Evolutionary conservation across 1,139 yeast species (phyloP), one percentile per base, ranked within the genome.

Genomic region (Maudiozyma humilis): DNA sequence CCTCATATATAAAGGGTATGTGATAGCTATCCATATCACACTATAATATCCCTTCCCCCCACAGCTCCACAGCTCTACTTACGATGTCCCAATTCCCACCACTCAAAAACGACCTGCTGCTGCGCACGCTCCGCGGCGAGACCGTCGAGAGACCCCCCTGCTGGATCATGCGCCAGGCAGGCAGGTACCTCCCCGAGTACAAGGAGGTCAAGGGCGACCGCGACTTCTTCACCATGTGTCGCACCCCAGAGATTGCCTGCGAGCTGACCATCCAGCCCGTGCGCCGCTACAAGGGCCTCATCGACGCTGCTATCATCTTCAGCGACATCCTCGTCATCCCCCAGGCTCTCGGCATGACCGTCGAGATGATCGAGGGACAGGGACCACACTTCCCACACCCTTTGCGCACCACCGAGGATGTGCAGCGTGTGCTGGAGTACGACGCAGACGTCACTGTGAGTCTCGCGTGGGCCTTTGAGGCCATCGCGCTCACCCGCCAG

Each of bases 261-360:
- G 91, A 77, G 48, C 87, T 91, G 60, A 91, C 99, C 1, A 88
- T 93, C 52, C 98, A 91, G 67, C 99, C 99, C 7, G 76, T 91
- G 43, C 87, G 82, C 47, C 95, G 86, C 56, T 91, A 79, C 59
- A 82, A 82, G 44, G 97, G 96, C 0, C 72, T 88, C 46, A 74
- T 91, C 43, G 98, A 91, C 61, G 98, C 97, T 3, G 98, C 98
- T 8, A 91, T 91, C 55, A 91, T 91, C 49, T 91, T 93, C 68
- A 81, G 91, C 59, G 99, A 91, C 64, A 91, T 91, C 55, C 72
- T 91, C 49, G 98, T 91, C 36, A 84, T 91, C 45, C 99, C 99
- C 2, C 98, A 91, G 67, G 98, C 97, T 5, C 83, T 91, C 89
- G 98, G 98, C 16, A 86, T 89, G 82, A 81, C 77, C 45, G 95